Conservation (phyloP, 495 filamentous ascomycete genomes). For the Hypoxylon crocopeplum region DNA sequence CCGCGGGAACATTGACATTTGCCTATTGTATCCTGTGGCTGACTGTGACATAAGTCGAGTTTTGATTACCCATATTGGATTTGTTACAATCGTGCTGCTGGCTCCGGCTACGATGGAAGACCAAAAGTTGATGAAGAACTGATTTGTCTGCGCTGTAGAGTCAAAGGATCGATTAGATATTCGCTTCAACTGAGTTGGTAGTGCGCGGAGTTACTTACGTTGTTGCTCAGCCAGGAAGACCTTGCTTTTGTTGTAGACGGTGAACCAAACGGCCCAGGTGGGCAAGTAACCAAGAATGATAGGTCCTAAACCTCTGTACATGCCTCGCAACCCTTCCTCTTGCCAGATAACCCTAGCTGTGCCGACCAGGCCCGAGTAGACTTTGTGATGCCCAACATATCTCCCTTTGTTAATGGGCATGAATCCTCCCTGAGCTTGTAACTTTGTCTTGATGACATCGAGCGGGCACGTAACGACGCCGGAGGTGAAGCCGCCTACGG, state of each 20-base stretch:
- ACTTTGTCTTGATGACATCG: constrained; percentile 98
- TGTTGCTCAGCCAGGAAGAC: constrained; percentile 70
- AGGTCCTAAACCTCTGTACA: constrained; percentile 93
- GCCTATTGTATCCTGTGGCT: constrained; percentile 40
- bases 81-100: constrained; percentile 93
- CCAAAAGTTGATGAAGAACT: constrained; percentile 61
- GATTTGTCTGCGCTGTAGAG: constrained; percentile 46
- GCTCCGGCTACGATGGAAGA: constrained; percentile 90
- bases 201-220: constrained; percentile 55
- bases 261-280: constrained; percentile 98
- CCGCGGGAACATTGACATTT: constrained; percentile 51
- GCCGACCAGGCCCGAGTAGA: constrained; percentile 86
- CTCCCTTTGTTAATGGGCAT: constrained; percentile 48
- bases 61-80: constrained; percentile 99
- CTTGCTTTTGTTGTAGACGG: constrained; percentile 89
- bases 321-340: constrained; percentile 85
- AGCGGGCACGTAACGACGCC: constrained; percentile 96
- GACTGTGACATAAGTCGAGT: constrained; percentile 95
- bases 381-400: constrained; percentile 55
- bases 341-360: constrained; percentile 83
- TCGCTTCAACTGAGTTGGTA: neutral
- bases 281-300: constrained; percentile 95
- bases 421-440: constrained; percentile 94
- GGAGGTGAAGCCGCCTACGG: constrained; percentile 85
- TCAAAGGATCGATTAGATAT: constrained; percentile 16